Evolutionary conservation across 306 rosid genomes (phyloP), one percentile per base, ranked within the genome.

Genomic region (Pyrus pyrifolia): DNA sequence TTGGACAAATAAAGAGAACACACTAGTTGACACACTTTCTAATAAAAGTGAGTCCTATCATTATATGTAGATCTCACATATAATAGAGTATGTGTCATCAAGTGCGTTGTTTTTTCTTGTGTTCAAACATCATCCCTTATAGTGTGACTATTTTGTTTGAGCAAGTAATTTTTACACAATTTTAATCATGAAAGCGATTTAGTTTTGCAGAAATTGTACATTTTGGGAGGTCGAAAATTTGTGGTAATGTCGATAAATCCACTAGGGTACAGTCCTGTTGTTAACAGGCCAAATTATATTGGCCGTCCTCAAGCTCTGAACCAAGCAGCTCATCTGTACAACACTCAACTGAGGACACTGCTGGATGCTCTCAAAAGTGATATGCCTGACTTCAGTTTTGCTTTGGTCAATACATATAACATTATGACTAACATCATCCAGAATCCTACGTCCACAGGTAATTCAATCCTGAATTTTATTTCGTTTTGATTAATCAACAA

Each of bases 221-320:
- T 65, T 18, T 70, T 87, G 86, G 90, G 90, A 72, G 90, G 81
- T 23, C 59, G 88, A 11, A 87, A 76, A 69, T 76, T 87, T 59
- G 84, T 87, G 67, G 1, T 79, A 6, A 81, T 77, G 62, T 81
- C 84, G 19, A 70, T 87, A 58, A 76, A 79, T n/a, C 88, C 90
- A 40, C 40, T 87, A 13, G 88, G 90, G 75, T 77, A 80, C 74
- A 81, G 81, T 82, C 90, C 88, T 4, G 70, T 77, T 77, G 80
- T 77, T 46, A 82, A 33, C 15, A 45, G 46, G 13, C 75, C 70
- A 11, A 64, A 49, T 14, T 31, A 29, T 22, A 70, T 65, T 11
- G 73, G 77, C 29, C 73, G 86, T 79, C 45, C 71, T 3, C 75
- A 77, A 68, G 79, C 40, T 22, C 55, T 87, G 29, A 87, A 81